Evolutionary conservation across 1,139 yeast species (phyloP).

Genomic region (Yamadazyma oceani): DNA sequence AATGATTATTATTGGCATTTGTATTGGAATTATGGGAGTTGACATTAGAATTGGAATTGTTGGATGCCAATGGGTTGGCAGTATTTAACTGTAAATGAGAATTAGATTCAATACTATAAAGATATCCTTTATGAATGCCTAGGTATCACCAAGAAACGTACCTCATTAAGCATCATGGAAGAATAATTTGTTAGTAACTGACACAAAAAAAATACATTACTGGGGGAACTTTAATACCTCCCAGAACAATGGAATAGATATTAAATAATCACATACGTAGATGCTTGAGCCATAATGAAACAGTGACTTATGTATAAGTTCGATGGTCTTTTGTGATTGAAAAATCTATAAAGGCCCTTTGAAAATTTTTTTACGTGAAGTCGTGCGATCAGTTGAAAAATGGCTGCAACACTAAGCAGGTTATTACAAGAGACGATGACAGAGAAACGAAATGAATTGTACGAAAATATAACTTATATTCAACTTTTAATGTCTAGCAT

Average conservation of each 20-base stretch:
- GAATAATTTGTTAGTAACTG: too few relatives aligned
- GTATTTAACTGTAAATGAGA: constrained; percentile 5
- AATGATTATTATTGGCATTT: not conserved
- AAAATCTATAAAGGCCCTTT: not conserved
- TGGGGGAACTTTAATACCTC: too few relatives aligned
- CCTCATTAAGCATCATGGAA: too few relatives aligned
- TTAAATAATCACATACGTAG: constrained; percentile 2
- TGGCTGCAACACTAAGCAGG: not conserved
- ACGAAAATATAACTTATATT: too few relatives aligned
- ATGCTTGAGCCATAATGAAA: constrained; percentile 1
- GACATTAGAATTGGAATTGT: not conserved
- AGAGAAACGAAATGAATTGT: too few relatives aligned
- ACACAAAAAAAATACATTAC: too few relatives aligned
- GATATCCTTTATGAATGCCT: not conserved
- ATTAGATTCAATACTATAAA: constrained; percentile 1
- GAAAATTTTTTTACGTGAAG: constrained; percentile 4
- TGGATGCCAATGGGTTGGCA: not conserved
- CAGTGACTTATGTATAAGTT: too few relatives aligned
- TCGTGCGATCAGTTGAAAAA: constrained; percentile 1
- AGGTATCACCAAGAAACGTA: too few relatives aligned
- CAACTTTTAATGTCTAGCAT: too few relatives aligned
- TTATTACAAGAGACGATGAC: not conserved
- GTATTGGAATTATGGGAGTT: not conserved
- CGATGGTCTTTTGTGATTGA: not conserved
- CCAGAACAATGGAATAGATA: too few relatives aligned